These are phyloP conservation scores for Alnus glutinosa DNA, from an alignment of 306 rosid genomes.

Conservation along the genomic window DNA sequence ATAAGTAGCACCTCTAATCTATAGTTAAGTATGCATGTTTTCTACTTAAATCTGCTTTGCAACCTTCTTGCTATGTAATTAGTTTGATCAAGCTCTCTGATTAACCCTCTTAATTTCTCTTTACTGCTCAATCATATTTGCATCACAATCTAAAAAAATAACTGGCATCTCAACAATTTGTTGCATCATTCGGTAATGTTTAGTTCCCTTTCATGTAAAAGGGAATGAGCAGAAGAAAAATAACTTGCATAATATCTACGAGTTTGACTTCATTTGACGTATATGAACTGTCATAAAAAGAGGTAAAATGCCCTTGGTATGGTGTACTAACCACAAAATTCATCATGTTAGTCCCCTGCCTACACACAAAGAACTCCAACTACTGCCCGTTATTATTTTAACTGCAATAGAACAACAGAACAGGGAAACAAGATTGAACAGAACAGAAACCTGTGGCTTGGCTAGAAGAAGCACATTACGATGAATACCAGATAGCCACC, in stretches of 20 bases:
- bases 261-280: no score
- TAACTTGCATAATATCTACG: background rate
- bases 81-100: background rate
- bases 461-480: conserved; percentile 92
- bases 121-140: background rate
- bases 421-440: conserved; percentile 9
- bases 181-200: background rate
- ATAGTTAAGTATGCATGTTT: background rate
- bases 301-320: background rate
- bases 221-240: background rate
- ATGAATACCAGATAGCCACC: conserved; percentile 95
- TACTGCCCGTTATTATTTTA: background rate
- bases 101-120: background rate
- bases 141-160: background rate
- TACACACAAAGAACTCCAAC: conserved; percentile 1
- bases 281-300: background rate
- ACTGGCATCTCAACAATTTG: background rate
- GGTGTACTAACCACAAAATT: background rate
- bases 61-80: background rate
- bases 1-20: background rate
- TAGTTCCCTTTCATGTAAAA: background rate
- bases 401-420: background rate
- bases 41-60: background rate
- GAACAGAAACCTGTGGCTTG: conserved; percentile 74
- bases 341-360: background rate